These are phyloP conservation scores for Fulvia fulva DNA, from an alignment of 2,329 filamentous ascomycete genomes.

Conservation along the genomic window DNA sequence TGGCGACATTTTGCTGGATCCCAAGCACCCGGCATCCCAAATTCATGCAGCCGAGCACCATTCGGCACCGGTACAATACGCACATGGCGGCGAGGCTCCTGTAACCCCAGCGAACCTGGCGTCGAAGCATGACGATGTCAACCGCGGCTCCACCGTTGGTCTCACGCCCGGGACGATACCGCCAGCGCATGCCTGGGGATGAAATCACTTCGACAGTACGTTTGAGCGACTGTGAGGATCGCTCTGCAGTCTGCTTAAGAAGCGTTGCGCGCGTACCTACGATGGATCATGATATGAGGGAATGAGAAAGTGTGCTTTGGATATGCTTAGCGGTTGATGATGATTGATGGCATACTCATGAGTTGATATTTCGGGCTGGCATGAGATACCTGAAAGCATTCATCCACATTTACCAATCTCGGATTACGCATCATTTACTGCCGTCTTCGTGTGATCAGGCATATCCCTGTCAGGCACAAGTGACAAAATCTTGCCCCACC, in stretches of 20 bases:
- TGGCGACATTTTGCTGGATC: conserved; percentile 3
- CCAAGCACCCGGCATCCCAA: background rate
- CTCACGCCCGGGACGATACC: background rate
- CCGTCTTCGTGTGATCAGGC: background rate
- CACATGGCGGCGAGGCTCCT: conserved; percentile 1
- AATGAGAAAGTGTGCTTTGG: background rate
- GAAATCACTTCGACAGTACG: conserved; percentile 1
- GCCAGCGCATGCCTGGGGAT: background rate
- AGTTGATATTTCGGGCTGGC: background rate
- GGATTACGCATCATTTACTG: background rate
- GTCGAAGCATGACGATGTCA: conserved; percentile 13
- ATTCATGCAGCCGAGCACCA: conserved; percentile 14
- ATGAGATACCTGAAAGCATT: background rate
- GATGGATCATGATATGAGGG: background rate
- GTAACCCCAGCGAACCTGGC: background rate
- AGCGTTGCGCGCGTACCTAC: background rate
- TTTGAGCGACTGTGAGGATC: background rate
- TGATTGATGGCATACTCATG: background rate
- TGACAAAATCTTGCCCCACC: background rate
- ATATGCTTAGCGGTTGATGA: background rate
- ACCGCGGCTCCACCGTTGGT: conserved; percentile 4
- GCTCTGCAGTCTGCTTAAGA: background rate
- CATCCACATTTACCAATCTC: background rate
- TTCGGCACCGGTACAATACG: conserved; percentile 14
- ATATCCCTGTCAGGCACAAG: background rate